Evolutionary conservation across 805 yeast species (phyloP).

Genomic region (Jamesozyma piceae): DNA sequence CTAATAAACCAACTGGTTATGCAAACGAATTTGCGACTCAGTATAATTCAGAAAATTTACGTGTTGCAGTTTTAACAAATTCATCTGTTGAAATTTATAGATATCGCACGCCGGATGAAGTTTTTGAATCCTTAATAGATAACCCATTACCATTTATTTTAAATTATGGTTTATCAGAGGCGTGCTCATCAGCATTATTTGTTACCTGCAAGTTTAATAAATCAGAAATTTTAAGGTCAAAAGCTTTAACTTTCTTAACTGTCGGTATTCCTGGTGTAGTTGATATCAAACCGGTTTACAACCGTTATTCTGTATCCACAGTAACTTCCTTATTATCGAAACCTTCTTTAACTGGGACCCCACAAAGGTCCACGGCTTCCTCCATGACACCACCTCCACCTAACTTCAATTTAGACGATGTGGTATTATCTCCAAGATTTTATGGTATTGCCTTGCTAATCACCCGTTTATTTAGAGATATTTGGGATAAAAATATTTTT

Average conservation of each 20-base stretch:
- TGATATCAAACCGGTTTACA: slow-evolving; percentile 36
- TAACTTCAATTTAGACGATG: slow-evolving; percentile 48
- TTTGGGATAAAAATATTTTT: slow-evolving; percentile 73
- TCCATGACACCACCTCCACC: slow-evolving; percentile 7
- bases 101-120: slow-evolving; percentile 70
- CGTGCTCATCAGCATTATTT: slow-evolving; percentile 80
- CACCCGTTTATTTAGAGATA: slow-evolving; percentile 65
- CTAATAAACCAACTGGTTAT: slow-evolving; percentile 69
- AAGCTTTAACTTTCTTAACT: slow-evolving; percentile 36
- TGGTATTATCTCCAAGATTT: slow-evolving; percentile 83
- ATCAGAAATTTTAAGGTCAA: slow-evolving; percentile 40
- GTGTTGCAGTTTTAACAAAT: slow-evolving; percentile 74
- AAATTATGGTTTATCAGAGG: slow-evolving; percentile 80
- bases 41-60: slow-evolving; percentile 55
- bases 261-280: slow-evolving; percentile 36
- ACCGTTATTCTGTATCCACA: slow-evolving; percentile 22
- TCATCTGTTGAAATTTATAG: slow-evolving; percentile 69
- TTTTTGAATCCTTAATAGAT: slow-evolving; percentile 61
- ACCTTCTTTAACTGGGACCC: slow-evolving; percentile 17
- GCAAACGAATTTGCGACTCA: slow-evolving; percentile 84
- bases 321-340: slow-evolving; percentile 23
- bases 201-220: slow-evolving; percentile 69
- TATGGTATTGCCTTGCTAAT: slow-evolving; percentile 77
- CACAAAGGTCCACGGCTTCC: slow-evolving; percentile 10
- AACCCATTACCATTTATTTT: slow-evolving; percentile 61